Conservation (phyloP, 495 filamentous ascomycete species). For the Xylaria nigripes region DNA sequence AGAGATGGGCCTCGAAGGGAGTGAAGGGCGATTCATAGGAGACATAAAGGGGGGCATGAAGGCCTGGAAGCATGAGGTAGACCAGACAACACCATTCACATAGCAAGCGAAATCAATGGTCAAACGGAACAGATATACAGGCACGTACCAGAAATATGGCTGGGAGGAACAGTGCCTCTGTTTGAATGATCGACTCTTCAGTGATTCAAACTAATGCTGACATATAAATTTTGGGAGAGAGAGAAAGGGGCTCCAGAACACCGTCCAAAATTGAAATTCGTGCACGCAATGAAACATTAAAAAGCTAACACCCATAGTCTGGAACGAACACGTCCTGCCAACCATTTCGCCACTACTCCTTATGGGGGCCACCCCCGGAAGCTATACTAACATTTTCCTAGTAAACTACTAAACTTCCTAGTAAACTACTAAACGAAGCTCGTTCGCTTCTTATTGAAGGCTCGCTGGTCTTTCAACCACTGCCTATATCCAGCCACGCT, state of each 20-base stretch:
- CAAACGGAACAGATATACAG: background rate
- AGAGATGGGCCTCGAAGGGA: slow-evolving; percentile 51
- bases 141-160: background rate
- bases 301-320: too few species aligned
- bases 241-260: slow-evolving; percentile 26
- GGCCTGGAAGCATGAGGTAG: slow-evolving; percentile 77
- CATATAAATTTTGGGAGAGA: slow-evolving; percentile 15
- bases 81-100: slow-evolving; percentile 57
- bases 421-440: slow-evolving; percentile 39
- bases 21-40: slow-evolving; percentile 52
- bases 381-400: background rate
- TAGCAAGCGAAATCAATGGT: slow-evolving; percentile 18
- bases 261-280: too few species aligned
- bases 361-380: too few species aligned
- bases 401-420: background rate
- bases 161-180: slow-evolving; percentile 15
- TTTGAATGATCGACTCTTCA: slow-evolving; percentile 21
- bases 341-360: background rate
- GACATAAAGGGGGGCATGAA: slow-evolving; percentile 76
- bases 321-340: too few species aligned
- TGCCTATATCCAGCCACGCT: slow-evolving; percentile 83
- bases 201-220: slow-evolving; percentile 19
- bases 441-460: slow-evolving; percentile 88
- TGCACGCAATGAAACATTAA: too few species aligned
- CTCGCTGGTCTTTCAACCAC: slow-evolving; percentile 95